Conservation (phyloP, 2,329 filamentous ascomycete genomes). For the Cadophora luteo-olivacea region DNA sequence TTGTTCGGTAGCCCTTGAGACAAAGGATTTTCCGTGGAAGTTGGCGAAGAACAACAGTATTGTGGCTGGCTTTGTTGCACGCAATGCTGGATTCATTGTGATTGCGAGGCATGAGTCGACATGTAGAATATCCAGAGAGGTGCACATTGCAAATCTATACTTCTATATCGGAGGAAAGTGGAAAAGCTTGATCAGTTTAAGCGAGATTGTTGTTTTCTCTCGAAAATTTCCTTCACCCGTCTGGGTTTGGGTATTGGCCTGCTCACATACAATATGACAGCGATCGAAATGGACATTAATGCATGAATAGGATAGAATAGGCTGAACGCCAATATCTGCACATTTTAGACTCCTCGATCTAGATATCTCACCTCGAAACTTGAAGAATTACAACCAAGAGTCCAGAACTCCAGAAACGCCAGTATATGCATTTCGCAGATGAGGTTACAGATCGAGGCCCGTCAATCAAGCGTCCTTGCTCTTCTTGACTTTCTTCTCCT, state of each 20-base stretch:
- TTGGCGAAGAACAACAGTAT: not conserved
- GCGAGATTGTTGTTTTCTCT: not conserved
- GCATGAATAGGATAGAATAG: not conserved
- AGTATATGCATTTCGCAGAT: not conserved
- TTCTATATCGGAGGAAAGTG: not conserved
- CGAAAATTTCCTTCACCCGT: not conserved
- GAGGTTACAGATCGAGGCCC: not conserved
- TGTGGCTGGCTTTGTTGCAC: not conserved
- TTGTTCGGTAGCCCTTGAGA: not conserved
- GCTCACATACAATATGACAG: not conserved
- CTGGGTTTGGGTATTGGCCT: not conserved
- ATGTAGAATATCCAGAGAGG: not conserved
- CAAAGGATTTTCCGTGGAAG: not conserved
- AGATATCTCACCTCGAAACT: no score
- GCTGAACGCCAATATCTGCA: conserved; percentile 3
- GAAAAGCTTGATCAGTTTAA: not conserved
- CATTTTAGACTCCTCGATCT: conserved; percentile 14
- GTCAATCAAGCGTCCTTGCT: conserved; percentile 25
- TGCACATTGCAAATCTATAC: no score
- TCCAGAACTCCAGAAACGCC: conserved; percentile 9
- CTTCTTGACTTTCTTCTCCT: conserved; percentile 20
- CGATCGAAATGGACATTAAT: not conserved
- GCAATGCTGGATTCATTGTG: not conserved
- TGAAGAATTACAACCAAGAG: not conserved
- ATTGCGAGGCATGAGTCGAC: not conserved